Conservation (phyloP, 306 rosid species). For the Mimosa pudica region DNA sequence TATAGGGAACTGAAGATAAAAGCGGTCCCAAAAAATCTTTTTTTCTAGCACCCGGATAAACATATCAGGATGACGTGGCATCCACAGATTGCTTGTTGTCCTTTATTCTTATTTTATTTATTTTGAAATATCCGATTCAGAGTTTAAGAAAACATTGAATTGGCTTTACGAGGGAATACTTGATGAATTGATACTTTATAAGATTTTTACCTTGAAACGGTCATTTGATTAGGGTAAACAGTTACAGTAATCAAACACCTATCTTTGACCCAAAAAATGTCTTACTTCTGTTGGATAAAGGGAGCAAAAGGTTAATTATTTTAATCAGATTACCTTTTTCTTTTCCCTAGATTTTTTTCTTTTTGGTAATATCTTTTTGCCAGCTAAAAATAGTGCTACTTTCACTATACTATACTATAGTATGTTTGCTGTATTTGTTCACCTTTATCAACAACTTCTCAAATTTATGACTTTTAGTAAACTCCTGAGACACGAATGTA, state of each 20-base stretch:
- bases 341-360: too few relatives aligned
- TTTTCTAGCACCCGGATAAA: background rate
- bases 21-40: background rate
- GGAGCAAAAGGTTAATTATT: background rate
- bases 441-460: too few relatives aligned
- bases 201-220: background rate
- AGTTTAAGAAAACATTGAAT: background rate
- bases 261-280: too few relatives aligned
- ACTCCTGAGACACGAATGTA: too few relatives aligned
- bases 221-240: too few relatives aligned
- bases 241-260: too few relatives aligned
- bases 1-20: background rate
- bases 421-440: too few relatives aligned
- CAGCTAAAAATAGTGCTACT: too few relatives aligned
- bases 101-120: background rate
- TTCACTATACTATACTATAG: background rate
- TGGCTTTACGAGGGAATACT: background rate
- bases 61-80: background rate
- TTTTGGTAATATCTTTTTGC: too few relatives aligned
- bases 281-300: too few relatives aligned
- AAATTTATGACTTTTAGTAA: too few relatives aligned
- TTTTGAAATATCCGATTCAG: background rate
- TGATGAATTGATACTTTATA: background rate
- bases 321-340: background rate
- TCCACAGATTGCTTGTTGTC: background rate